A percentile compares a stretch with the other conserved stretches of the same genome.
phyloP scores from a whole-genome alignment of 2,329 filamentous ascomycete genomes.

The Penicillium palitans region DNA sequence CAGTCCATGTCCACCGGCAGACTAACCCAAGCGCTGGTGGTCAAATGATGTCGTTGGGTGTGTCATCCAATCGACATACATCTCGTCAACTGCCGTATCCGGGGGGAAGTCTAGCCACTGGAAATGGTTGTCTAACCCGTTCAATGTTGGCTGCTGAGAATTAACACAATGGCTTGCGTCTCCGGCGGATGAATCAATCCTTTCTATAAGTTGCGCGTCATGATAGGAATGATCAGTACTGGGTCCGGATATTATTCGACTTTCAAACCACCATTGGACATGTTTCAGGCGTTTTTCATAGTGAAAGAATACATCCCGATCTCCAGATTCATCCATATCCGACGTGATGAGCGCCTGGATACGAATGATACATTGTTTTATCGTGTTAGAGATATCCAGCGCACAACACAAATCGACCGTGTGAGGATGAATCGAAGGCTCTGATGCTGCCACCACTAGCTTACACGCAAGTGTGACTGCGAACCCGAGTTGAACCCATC shows the following conservation, averaged over 20 bases:
- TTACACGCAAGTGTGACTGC: too few relatives aligned
- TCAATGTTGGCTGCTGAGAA: neutral
- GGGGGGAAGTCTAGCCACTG: neutral
- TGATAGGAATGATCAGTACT: neutral
- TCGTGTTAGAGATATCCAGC: too few relatives aligned
- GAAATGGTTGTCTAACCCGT: neutral
- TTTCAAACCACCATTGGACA: neutral
- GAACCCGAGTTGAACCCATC: too few relatives aligned
- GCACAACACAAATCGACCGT: too few relatives aligned
- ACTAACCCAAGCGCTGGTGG: neutral
- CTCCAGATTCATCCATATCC: neutral
- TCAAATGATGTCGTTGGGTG: neutral
- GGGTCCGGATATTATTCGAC: neutral
- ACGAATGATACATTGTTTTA: neutral
- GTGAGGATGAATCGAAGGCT: too few relatives aligned
- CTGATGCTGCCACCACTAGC: too few relatives aligned
- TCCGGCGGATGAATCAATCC: neutral
- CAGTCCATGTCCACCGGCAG: neutral
- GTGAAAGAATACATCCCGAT: neutral
- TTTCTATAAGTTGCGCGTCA: neutral
- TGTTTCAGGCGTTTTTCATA: neutral
- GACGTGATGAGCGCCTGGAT: conserved; percentile 11
- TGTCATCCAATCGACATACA: neutral
- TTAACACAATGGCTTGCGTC: neutral
- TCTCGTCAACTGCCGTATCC: neutral